Evolutionary conservation across 371 early-diverging fungal species (phyloP).

Genomic region (Mucor indicus): DNA sequence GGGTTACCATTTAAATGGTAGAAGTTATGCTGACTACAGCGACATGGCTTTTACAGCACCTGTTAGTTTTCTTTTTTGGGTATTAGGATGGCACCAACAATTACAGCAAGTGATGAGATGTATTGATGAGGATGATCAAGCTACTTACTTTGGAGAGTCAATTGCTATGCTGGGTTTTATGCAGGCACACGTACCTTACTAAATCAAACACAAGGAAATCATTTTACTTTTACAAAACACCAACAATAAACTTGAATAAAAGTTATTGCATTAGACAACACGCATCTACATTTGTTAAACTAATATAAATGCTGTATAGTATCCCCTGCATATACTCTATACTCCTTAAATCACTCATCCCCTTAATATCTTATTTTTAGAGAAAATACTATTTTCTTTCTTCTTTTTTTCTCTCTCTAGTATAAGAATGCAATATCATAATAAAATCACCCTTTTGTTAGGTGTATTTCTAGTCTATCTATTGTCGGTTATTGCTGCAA

Average conservation of each 20-base stretch:
- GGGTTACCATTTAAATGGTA: conserved; percentile 57
- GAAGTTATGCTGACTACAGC: conserved; percentile 47
- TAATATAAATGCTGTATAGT: too few relatives aligned
- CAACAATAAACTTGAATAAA: too few relatives aligned
- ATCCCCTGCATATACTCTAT: too few relatives aligned
- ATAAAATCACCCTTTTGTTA: background rate
- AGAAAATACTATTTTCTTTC: background rate
- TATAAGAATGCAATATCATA: background rate
- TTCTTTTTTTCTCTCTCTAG: background rate
- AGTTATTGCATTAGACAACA: too few relatives aligned
- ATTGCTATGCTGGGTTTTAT: conserved; percentile 59
- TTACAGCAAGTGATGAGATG: conserved; percentile 48
- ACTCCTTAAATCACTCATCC: too few relatives aligned
- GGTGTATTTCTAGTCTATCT: background rate
- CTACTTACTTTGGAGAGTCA: conserved; percentile 64
- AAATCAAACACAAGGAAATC: too few relatives aligned
- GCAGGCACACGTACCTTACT: conserved; percentile 45
- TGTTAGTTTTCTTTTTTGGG: conserved; percentile 56
- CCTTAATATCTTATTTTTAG: background rate
- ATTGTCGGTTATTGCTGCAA: background rate
- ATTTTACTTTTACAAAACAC: too few relatives aligned
- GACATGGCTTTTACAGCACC: conserved; percentile 67
- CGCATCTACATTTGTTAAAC: too few relatives aligned
- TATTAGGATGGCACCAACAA: conserved; percentile 48
- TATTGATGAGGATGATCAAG: conserved; percentile 23